Evolutionary conservation across 495 filamentous ascomycete species (phyloP), one percentile per base, ranked within the genome.

Genomic region (Penicillium fimorum): DNA sequence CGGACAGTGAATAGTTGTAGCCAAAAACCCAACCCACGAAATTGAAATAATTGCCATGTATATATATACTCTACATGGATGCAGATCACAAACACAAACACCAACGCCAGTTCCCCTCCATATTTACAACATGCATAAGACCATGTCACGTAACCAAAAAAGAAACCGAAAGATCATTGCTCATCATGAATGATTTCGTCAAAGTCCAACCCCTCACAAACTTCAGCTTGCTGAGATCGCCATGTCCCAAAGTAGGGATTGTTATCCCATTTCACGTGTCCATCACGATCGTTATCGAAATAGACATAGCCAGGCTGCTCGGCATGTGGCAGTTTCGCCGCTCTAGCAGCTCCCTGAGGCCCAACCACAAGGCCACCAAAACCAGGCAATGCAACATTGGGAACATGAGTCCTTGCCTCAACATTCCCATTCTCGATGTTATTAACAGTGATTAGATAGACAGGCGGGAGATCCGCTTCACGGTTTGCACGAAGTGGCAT

Each of bases 401-500:
- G 72, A 45, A 79, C 60, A 59, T 79, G 76, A 1, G 69, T 74
- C 0, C 76, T 70, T 15, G 76, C 71, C 50, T 79, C 72, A n/a
- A 79, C 59, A 38, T 66, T 62, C 8, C 70, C 64, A 17, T 53
- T 51, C 3, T 63, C 72, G 7, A 74, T 59, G 41, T 71, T 76
- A 38, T 77, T 78, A 5, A 79, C 76, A 0, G 76, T 74, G 27
- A 79, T 66, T 9, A 79, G 53, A 50, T 79, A 79, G 2, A 69
- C 70, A 6, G 74, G 72, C 13, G 76, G 76, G 7, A 77, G 51
- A 1, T 52, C 35, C 0, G 56, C 55, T 37, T 79, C 72, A 2
- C 70, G 67, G 2, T 77, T 70, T 3, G 76, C 50, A 9, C 70
- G 60, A 11, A 79, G 58, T 10, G 74, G 70, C 66, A 73, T 69